These are phyloP conservation scores for Ophiostoma novo-ulmi DNA, from an alignment of 2,329 filamentous ascomycete genomes.

Conservation along the genomic window DNA sequence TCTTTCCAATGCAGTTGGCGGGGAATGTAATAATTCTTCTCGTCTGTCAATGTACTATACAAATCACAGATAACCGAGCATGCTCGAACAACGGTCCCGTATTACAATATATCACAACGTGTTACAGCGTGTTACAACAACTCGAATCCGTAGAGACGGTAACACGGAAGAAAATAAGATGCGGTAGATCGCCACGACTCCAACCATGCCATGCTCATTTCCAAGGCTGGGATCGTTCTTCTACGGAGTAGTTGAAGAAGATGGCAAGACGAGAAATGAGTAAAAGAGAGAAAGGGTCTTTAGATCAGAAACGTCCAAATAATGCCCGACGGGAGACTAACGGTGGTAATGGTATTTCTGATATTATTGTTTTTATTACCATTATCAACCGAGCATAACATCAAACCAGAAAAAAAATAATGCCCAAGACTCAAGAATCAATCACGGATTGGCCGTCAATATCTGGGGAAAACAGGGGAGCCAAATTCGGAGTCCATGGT, in stretches of 20 bases:
- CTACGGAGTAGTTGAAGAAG: background rate
- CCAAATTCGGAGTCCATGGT: background rate
- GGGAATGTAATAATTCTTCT: background rate
- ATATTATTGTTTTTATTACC: background rate
- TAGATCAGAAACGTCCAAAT: background rate
- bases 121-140: too few species aligned
- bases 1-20: background rate
- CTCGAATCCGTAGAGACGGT: background rate
- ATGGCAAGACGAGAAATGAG: background rate
- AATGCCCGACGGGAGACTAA: background rate
- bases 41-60: background rate
- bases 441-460: background rate
- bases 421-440: background rate
- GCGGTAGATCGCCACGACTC: background rate
- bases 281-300: background rate
- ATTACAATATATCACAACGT: background rate
- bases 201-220: background rate
- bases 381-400: background rate
- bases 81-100: background rate
- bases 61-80: background rate
- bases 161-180: background rate
- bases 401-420: background rate
- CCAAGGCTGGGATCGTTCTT: background rate
- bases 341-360: background rate
- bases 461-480: background rate